Conservation (phyloP, 306 rosid species). For the Prunus fruticosa region DNA sequence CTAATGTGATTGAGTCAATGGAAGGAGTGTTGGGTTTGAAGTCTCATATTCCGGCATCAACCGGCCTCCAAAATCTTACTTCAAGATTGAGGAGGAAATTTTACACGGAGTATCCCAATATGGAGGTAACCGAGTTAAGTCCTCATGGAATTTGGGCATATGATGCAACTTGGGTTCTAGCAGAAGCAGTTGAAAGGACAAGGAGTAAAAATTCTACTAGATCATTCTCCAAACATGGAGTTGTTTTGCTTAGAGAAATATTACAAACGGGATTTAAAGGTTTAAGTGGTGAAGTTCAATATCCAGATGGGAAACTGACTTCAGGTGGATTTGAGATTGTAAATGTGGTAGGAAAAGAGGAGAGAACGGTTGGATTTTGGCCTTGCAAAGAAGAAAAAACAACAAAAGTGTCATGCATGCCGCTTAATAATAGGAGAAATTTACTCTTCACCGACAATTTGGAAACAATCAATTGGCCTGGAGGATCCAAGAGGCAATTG, state of each 20-base stretch:
- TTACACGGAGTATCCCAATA: not conserved
- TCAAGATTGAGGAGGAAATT: constrained; percentile 3
- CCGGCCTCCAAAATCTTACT: not conserved
- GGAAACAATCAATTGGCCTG: constrained; percentile 14
- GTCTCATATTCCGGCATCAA: not conserved
- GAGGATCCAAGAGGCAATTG: not conserved
- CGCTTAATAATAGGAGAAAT: not conserved
- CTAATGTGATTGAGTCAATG: not conserved
- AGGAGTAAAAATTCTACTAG: not conserved
- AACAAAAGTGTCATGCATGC: not conserved
- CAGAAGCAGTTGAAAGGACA: constrained; percentile 15
- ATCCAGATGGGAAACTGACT: not conserved
- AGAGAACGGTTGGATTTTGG: not conserved
- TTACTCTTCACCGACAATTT: not conserved
- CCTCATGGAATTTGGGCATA: constrained; percentile 2
- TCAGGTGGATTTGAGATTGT: not conserved
- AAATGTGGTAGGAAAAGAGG: not conserved
- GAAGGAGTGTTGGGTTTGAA: not conserved
- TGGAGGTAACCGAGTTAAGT: not conserved
- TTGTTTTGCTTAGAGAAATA: not conserved
- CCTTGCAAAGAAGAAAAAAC: not conserved
- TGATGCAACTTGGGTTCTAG: constrained; percentile 14
- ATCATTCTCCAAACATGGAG: not conserved
- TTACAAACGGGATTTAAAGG: not conserved
- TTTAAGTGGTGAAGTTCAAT: constrained; percentile 15